These are phyloP conservation scores for Hypoxylon lenormandii DNA, from an alignment of 495 filamentous ascomycete genomes.

Conservation along the genomic window DNA sequence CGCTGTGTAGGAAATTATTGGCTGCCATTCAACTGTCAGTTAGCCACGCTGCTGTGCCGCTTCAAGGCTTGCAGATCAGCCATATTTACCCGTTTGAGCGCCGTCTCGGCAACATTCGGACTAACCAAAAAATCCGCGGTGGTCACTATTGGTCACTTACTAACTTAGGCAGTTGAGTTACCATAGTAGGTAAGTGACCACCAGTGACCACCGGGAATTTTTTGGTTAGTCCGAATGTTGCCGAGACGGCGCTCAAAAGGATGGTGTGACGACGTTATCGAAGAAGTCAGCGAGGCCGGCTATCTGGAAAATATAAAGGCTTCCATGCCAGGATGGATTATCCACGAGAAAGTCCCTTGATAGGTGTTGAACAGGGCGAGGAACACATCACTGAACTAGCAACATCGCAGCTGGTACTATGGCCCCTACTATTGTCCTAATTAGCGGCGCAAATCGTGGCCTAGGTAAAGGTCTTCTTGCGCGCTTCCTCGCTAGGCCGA, in stretches of 20 bases:
- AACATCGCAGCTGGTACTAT: slow-evolving; percentile 16
- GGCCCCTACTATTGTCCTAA: slow-evolving; percentile 41
- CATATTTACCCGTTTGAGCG: too few relatives aligned
- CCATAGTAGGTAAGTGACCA: too few relatives aligned
- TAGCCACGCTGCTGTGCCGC: background rate
- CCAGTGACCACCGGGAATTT: too few relatives aligned
- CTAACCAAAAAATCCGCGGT: too few relatives aligned
- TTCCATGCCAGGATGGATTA: background rate
- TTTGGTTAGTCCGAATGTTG: too few relatives aligned
- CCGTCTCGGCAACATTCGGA: too few relatives aligned
- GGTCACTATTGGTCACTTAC: too few relatives aligned
- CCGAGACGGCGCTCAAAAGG: too few relatives aligned
- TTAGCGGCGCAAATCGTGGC: slow-evolving; percentile 51
- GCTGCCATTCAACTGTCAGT: background rate
- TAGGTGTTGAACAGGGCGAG: background rate
- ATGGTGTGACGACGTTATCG: background rate
- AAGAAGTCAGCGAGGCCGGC: background rate
- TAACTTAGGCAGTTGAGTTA: too few relatives aligned
- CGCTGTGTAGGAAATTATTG: background rate
- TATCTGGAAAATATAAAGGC: background rate
- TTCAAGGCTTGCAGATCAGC: background rate
- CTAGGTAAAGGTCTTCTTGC: slow-evolving; percentile 46
- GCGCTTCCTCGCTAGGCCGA: slow-evolving; percentile 44
- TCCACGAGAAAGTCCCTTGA: background rate
- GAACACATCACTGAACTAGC: background rate